phyloP scores from a whole-genome alignment of 345 rosid genomes.

The Hirschfeldia incana region DNA sequence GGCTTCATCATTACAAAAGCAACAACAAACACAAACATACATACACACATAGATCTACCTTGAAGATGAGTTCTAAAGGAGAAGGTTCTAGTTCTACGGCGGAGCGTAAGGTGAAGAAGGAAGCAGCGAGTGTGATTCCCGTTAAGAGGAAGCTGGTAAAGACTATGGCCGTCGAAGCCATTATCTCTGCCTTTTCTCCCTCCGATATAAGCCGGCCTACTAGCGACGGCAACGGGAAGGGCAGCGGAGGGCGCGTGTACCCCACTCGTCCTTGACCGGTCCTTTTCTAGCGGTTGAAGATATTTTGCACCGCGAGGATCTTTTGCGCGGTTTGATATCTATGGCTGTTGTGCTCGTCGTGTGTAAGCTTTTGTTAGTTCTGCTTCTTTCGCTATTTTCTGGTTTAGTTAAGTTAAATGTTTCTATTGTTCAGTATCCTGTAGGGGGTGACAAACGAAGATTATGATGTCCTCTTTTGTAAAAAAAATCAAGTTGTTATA shows the following conservation, averaged over 20 bases:
- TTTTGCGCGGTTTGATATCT: not conserved
- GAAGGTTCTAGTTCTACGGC: not conserved
- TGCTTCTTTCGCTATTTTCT: not conserved
- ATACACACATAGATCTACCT: not conserved
- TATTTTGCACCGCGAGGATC: not conserved
- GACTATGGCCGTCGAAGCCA: conserved; percentile 31
- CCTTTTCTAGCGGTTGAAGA: not conserved
- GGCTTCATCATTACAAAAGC: not conserved
- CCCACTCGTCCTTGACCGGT: conserved; percentile 16
- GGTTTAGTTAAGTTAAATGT: not conserved
- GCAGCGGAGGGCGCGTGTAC: conserved; percentile 15
- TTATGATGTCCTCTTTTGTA: not conserved
- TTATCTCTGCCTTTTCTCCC: conserved; percentile 20
- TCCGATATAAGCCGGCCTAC: conserved; percentile 8
- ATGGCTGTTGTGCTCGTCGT: not conserved
- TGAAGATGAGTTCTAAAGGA: conserved; percentile 32
- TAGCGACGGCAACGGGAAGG: conserved; percentile 8
- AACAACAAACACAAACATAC: not conserved
- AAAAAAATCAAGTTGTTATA: not conserved
- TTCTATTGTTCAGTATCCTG: not conserved
- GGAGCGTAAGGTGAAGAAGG: conserved; percentile 22
- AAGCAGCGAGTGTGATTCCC: conserved; percentile 37
- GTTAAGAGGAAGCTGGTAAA: conserved; percentile 32
- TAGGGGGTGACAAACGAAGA: not conserved
- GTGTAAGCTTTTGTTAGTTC: not conserved